These are phyloP conservation scores for Trichopus zeylanicus DNA, from an alignment of 116 monocot species.

Conservation along the genomic window DNA sequence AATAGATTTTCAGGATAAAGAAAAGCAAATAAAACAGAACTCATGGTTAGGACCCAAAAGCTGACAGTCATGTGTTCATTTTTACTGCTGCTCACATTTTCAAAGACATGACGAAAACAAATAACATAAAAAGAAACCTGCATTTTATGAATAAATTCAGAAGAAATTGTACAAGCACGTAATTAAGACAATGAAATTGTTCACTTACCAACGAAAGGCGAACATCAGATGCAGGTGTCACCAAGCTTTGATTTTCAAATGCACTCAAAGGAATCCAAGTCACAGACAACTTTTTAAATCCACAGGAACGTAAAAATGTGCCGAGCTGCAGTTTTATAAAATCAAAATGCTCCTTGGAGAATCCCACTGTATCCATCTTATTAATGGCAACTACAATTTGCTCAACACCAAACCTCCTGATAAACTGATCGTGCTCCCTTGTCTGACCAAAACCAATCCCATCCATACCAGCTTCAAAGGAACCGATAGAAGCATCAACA, in stretches of 20 bases:
- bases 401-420: constrained; percentile 93
- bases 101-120: no score
- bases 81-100: no score
- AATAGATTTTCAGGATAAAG: no score
- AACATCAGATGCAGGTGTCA: constrained; percentile 35
- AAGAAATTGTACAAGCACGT: not conserved
- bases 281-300: constrained; percentile 62
- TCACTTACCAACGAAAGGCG: constrained; percentile 69
- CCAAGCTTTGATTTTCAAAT: constrained; percentile 79
- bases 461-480: constrained; percentile 93
- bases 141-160: no score
- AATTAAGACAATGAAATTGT: not conserved
- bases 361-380: constrained; percentile 82
- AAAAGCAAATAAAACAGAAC: no score
- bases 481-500: constrained; percentile 73
- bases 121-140: no score
- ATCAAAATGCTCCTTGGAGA: constrained; percentile 73
- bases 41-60: no score
- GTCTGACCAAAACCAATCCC: constrained; percentile 67
- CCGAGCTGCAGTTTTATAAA: constrained; percentile 57
- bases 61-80: no score
- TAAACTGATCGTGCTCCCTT: constrained; percentile 88
- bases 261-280: constrained; percentile 84
- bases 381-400: constrained; percentile 76
- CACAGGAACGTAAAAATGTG: constrained; percentile 64